Evolutionary conservation across 1,284 basidiomycete species (phyloP).

Genomic region (Ceratobasidium sp.): DNA sequence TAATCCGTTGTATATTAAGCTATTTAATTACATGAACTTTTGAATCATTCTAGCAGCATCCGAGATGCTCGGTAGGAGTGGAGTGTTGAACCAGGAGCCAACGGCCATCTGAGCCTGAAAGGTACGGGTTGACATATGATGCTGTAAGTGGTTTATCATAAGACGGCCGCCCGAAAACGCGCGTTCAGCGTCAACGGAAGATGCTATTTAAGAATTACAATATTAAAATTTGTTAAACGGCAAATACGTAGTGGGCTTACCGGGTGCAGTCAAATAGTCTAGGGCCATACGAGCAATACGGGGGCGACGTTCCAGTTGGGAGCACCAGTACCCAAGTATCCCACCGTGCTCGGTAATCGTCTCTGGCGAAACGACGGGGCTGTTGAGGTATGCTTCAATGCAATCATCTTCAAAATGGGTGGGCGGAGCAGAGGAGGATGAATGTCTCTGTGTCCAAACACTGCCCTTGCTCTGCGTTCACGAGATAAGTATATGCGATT

Average conservation of each 20-base stretch:
- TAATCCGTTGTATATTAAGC: background rate
- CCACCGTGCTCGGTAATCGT: constrained; percentile 5
- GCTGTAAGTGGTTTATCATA: constrained; percentile 25
- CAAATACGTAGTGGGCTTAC: background rate
- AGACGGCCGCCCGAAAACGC: constrained; percentile 16
- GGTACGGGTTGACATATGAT: background rate
- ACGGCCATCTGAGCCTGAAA: constrained; percentile 22
- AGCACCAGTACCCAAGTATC: constrained; percentile 4
- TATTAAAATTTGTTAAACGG: background rate
- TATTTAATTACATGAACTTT: background rate
- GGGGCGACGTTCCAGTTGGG: background rate
- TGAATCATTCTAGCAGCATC: background rate
- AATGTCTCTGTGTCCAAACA: constrained; percentile 32
- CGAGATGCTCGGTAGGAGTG: background rate
- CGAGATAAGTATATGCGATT: too few species aligned
- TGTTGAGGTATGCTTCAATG: constrained; percentile 19
- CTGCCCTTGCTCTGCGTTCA: constrained; percentile 2
- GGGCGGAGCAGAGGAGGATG: background rate
- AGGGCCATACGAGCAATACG: constrained; percentile 20
- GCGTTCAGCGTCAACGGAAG: constrained; percentile 15
- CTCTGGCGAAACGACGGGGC: background rate
- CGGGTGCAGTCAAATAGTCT: constrained; percentile 5
- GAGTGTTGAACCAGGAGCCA: constrained; percentile 3
- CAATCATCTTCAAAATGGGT: background rate
- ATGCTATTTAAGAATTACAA: background rate